phyloP scores from a whole-genome alignment of 768 basidiomycete genomes.

The Kwoniella sp. region DNA sequence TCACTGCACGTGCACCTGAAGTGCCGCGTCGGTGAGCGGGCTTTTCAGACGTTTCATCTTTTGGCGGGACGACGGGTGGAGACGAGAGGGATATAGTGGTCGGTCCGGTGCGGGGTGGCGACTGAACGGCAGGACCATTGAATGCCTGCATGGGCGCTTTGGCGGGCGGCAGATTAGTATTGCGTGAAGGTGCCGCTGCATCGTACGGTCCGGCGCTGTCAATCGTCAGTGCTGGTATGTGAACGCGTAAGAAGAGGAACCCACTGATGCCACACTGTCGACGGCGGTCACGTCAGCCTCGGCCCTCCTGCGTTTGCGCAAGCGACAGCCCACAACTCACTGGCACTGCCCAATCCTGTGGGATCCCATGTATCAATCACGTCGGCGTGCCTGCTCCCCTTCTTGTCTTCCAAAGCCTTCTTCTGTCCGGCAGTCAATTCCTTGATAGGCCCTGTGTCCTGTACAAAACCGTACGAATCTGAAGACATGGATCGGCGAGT shows the following conservation, averaged over 20 bases:
- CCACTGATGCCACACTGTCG: conserved; percentile 48
- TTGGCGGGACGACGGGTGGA: conserved; percentile 22
- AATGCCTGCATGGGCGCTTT: conserved; percentile 49
- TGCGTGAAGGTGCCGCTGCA: conserved; percentile 48
- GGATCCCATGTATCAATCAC: conserved; percentile 50
- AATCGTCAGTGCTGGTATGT: conserved; percentile 9
- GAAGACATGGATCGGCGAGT: conserved; percentile 40
- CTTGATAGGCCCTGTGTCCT: conserved; percentile 2
- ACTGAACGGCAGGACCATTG: conserved; percentile 18
- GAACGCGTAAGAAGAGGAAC: conserved; percentile 1
- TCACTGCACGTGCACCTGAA: background rate
- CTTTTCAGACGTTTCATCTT: conserved; percentile 6
- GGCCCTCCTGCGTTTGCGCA: background rate
- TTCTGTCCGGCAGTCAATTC: conserved; percentile 36
- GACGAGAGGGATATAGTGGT: conserved; percentile 29
- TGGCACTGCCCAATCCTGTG: conserved; percentile 46
- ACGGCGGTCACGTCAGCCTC: background rate
- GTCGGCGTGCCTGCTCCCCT: conserved; percentile 47
- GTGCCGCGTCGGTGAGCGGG: conserved; percentile 1
- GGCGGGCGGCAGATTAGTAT: conserved; percentile 28
- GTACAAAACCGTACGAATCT: conserved; percentile 35
- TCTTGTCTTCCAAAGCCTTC: conserved; percentile 41
- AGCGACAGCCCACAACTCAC: conserved; percentile 21
- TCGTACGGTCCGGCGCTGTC: conserved; percentile 47
- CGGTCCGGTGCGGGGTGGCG: conserved; percentile 23